Percentiles rank a stretch among this genome's conserved stretches.
Evolutionary conservation across 805 yeast species (phyloP).

Genomic region (Kazachstania psychrophila): DNA sequence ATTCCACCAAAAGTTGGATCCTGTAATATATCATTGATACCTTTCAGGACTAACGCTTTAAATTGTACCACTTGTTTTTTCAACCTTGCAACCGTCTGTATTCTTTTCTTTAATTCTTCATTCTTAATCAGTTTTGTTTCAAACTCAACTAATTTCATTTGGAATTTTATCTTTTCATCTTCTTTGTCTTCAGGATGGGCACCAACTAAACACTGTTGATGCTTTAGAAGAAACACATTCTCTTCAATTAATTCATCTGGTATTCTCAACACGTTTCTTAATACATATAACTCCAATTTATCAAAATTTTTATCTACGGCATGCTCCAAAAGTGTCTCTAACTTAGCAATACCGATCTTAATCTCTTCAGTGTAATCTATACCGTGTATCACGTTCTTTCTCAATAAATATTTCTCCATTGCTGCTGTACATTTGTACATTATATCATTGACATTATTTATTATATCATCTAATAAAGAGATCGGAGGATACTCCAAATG

Average conservation of each 20-base stretch:
- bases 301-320: constrained; percentile 77
- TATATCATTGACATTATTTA: constrained; percentile 76
- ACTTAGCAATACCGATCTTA: constrained; percentile 66
- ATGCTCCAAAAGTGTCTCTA: constrained; percentile 67
- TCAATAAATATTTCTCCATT: constrained; percentile 53
- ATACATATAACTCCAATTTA: constrained; percentile 70
- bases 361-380: constrained; percentile 42
- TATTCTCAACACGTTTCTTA: constrained; percentile 64
- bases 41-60: constrained; percentile 9
- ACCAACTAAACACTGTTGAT: constrained; percentile 48
- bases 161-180: constrained; percentile 9
- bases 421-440: constrained; percentile 76
- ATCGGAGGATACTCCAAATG: constrained; percentile 82
- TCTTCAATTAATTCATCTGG: constrained; percentile 55
- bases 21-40: constrained; percentile 3
- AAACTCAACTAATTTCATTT: constrained; percentile 15
- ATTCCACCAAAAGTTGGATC: neutral
- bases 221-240: constrained; percentile 61
- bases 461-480: constrained; percentile 74
- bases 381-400: constrained; percentile 14
- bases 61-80: constrained; percentile 19
- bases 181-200: constrained; percentile 6
- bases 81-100: constrained; percentile 11
- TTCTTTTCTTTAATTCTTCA: constrained; percentile 12
- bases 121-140: constrained; percentile 16